These are phyloP conservation scores for Cyberlindnera petersonii DNA, from an alignment of 805 yeast species.

Conservation along the genomic window DNA sequence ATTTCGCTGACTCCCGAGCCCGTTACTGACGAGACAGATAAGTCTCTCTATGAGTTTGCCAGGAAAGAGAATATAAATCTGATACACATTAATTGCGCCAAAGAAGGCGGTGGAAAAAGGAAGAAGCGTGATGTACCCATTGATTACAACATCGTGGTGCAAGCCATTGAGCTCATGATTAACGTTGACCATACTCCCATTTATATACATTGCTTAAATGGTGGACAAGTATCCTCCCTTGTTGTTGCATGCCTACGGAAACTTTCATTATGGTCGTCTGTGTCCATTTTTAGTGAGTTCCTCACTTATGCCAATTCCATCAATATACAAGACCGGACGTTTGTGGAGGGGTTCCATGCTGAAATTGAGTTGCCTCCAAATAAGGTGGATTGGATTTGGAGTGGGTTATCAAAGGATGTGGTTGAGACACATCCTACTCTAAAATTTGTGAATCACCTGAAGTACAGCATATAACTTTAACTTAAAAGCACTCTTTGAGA, in stretches of 20 bases:
- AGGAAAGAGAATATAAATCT: slow-evolving; percentile 48
- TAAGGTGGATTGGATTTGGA: slow-evolving; percentile 35
- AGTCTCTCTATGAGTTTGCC: slow-evolving; percentile 50
- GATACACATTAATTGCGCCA: slow-evolving; percentile 64
- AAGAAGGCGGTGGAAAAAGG: slow-evolving; percentile 52
- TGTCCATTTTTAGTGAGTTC: slow-evolving; percentile 84
- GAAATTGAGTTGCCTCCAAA: slow-evolving; percentile 51
- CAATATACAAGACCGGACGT: slow-evolving; percentile 76
- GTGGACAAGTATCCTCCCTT: slow-evolving; percentile 81
- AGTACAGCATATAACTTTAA: slow-evolving; percentile 9
- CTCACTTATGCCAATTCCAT: slow-evolving; percentile 70
- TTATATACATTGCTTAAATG: slow-evolving; percentile 84
- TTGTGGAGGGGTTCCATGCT: slow-evolving; percentile 76
- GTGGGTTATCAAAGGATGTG: slow-evolving; percentile 26
- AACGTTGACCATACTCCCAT: slow-evolving; percentile 62
- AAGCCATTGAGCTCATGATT: slow-evolving; percentile 58
- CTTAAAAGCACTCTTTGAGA: too few species aligned
- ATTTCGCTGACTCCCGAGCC: slow-evolving; percentile 79
- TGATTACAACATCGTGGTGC: slow-evolving; percentile 55
- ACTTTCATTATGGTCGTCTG: slow-evolving; percentile 81
- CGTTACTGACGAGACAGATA: slow-evolving; percentile 50
- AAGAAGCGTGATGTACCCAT: slow-evolving; percentile 83
- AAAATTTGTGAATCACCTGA: slow-evolving; percentile 16
- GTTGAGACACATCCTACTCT: slow-evolving; percentile 28
- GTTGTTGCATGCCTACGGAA: slow-evolving; percentile 84